These are phyloP conservation scores for Trametes versicolor DNA, from an alignment of 1,284 basidiomycete species.

Conservation along the genomic window DNA sequence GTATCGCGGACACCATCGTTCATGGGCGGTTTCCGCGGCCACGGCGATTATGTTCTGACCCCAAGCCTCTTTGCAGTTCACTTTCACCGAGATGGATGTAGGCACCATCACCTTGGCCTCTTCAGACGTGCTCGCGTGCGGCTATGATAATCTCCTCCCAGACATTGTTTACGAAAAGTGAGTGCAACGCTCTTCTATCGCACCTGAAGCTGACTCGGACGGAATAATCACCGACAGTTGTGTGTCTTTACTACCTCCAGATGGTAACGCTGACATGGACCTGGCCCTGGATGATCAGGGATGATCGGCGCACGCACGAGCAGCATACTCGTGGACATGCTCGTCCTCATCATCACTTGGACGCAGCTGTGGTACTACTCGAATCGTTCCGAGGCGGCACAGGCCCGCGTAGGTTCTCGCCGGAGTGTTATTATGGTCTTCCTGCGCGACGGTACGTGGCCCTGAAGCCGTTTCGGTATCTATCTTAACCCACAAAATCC, in stretches of 20 bases:
- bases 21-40: too few relatives aligned
- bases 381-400: background rate
- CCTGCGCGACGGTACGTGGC: background rate
- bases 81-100: background rate
- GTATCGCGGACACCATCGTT: too few relatives aligned
- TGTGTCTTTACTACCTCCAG: background rate
- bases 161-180: slow-evolving; percentile 1
- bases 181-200: background rate
- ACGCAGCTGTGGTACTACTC: background rate
- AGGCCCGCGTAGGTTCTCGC: background rate
- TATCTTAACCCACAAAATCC: background rate
- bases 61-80: background rate
- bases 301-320: slow-evolving; percentile 6
- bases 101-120: background rate
- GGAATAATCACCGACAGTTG: background rate
- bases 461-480: too few relatives aligned
- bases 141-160: background rate
- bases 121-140: background rate
- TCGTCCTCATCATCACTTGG: slow-evolving; percentile 8
- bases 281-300: background rate
- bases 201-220: background rate
- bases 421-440: background rate
- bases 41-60: too few relatives aligned
- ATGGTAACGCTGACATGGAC: background rate
- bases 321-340: background rate